Evolutionary conservation across 2,329 filamentous ascomycete species (phyloP), one percentile per base, ranked within the genome.

Genomic region (Microsporum audouinii): DNA sequence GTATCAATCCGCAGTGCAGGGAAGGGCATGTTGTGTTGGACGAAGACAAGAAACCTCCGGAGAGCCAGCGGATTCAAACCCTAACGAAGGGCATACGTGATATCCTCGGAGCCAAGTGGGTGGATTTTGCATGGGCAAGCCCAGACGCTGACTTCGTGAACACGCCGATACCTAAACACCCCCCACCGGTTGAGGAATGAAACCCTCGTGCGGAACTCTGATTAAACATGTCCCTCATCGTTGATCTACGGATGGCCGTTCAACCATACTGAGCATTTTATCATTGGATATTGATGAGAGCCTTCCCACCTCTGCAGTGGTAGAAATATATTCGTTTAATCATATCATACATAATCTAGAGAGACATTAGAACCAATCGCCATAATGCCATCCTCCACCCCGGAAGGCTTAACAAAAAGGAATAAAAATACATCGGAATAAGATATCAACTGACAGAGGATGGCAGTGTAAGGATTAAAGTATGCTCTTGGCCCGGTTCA

Each of bases 41-140:
- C 23, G 31, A 55, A 6, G 51, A 36, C 33, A 29, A 55, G 51
- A 55, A 36, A 8, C 51, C 17, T 36, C 51, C 51, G 31, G 51
- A 55, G 51, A 55, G n/a, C 10, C 51, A 55, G 51, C 51, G 51
- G 51, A 55, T 55, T 36, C 51, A 55, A 55, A 10, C 67, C 36
- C 58, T 78, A 45, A 70, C 72, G 1, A 68, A 68, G 43, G 69
- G 71, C 14, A 74, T 79, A 58, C 71, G 72, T 43, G 68, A 71
- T 39, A 69, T 77, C 7, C 63, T 77, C 3, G 74, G 75, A 2
- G 55, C 67, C 1, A 66, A 75, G 29, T 79, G 76, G 76, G 68
- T 75, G 5, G 75, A 79, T 64, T 78, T 75, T 67, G 71, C 70
- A 12, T 79, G 77, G 77, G 66, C 69, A 0, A 78, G 76, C 57